Evolutionary conservation across 2,329 filamentous ascomycete genomes (phyloP).

Genomic region (Mycosphaerelloides madeirae): DNA sequence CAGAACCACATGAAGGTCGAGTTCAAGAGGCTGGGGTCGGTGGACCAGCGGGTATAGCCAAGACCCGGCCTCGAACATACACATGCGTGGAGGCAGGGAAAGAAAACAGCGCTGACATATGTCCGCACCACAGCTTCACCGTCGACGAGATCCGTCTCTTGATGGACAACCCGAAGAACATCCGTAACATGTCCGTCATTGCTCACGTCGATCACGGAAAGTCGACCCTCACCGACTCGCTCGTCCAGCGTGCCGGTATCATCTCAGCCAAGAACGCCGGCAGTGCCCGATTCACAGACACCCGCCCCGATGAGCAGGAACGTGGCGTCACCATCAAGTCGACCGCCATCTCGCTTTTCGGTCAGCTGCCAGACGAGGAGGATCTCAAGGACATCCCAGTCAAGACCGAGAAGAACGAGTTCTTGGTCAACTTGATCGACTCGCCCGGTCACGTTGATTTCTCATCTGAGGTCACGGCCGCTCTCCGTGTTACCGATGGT

Average conservation of each 20-base stretch:
- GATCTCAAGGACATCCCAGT: constrained; percentile 93
- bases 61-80: too few relatives aligned
- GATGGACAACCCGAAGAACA: constrained; percentile 53
- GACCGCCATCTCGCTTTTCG: constrained; percentile 97
- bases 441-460: constrained; percentile 99
- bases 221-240: constrained; percentile 98
- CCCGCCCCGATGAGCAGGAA: constrained; percentile 95
- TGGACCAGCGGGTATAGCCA: too few relatives aligned
- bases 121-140: constrained; percentile 70
- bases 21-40: not conserved
- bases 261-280: constrained; percentile 97
- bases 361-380: constrained; percentile 70
- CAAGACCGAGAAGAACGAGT: constrained; percentile 86
- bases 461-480: constrained; percentile 98
- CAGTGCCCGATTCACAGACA: constrained; percentile 93
- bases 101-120: not conserved
- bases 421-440: constrained; percentile 99
- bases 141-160: constrained; percentile 69
- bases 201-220: constrained; percentile 99
- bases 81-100: not conserved
- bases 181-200: constrained; percentile 99
- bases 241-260: constrained; percentile 98
- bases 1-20: too few relatives aligned
- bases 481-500: constrained; percentile 99
- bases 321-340: constrained; percentile 99